A percentile compares a stretch with the other conserved stretches of the same genome.
phyloP scores from a whole-genome alignment of 139 green algal genomes.

The Picochlorum sp. region DNA sequence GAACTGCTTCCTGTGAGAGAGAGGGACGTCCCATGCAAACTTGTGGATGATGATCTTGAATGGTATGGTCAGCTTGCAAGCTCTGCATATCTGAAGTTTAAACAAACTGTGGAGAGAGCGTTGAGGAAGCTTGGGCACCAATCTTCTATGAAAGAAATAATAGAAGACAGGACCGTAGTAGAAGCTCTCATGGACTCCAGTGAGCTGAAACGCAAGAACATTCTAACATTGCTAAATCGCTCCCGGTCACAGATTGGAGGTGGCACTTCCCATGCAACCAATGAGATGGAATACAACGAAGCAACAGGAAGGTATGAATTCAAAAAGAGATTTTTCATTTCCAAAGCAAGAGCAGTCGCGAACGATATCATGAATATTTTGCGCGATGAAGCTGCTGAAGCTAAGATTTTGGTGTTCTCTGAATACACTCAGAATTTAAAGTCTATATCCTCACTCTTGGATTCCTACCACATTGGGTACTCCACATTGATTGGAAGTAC shows the following conservation, averaged over 20 bases:
- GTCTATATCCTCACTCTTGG: constrained; percentile 3
- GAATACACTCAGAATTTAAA: constrained; percentile 7
- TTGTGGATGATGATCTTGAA: constrained; percentile 2
- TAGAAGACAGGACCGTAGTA: not conserved
- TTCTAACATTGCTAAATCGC: not conserved
- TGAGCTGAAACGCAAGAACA: too few relatives aligned
- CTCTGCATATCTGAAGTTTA: not conserved
- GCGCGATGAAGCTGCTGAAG: constrained; percentile 1
- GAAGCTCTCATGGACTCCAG: too few relatives aligned
- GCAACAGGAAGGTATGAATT: not conserved
- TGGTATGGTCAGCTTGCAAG: not conserved
- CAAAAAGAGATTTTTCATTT: not conserved
- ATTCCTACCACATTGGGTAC: not conserved
- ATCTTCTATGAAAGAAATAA: not conserved
- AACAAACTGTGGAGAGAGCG: too few relatives aligned
- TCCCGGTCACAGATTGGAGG: not conserved
- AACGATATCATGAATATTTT: constrained; percentile 4
- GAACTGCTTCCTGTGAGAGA: constrained; percentile 7
- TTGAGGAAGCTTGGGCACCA: not conserved
- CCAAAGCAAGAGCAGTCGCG: not conserved
- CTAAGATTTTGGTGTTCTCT: constrained; percentile 13
- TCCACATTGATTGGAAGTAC: not conserved
- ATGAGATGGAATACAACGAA: not conserved
- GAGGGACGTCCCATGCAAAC: not conserved
- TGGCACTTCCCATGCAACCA: not conserved